phyloP scores from a whole-genome alignment of 1,139 yeast species.

The Debaryomyces nepalensis region DNA sequence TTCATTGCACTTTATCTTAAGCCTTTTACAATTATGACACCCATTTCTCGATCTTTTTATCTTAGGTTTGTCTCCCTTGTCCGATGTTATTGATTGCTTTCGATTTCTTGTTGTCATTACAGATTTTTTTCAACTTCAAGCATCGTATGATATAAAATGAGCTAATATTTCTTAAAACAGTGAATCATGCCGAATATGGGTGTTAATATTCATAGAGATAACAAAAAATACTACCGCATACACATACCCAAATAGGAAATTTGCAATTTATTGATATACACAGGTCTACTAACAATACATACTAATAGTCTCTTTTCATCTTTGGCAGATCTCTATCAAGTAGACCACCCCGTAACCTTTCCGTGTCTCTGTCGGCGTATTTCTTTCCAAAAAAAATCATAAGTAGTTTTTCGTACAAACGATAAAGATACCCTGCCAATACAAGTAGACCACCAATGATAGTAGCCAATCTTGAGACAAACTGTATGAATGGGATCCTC shows the following conservation, averaged over 20 bases:
- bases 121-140: background rate
- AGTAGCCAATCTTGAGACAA: slow-evolving; percentile 77
- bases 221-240: slow-evolving; percentile 12
- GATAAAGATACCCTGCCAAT: slow-evolving; percentile 53
- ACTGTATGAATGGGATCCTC: slow-evolving; percentile 76
- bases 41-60: slow-evolving; percentile 45
- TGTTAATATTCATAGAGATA: slow-evolving; percentile 1
- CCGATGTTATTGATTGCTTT: background rate
- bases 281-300: no score
- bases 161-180: background rate
- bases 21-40: slow-evolving; percentile 70
- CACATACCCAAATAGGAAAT: slow-evolving; percentile 14
- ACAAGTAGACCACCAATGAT: slow-evolving; percentile 75
- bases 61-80: slow-evolving; percentile 5
- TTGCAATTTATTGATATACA: background rate
- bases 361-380: slow-evolving; percentile 58
- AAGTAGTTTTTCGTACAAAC: slow-evolving; percentile 52
- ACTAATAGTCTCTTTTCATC: slow-evolving; percentile 1
- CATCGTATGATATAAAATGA: slow-evolving; percentile 4
- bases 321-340: slow-evolving; percentile 21
- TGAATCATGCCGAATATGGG: slow-evolving; percentile 4
- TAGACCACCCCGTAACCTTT: slow-evolving; percentile 48
- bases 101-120: slow-evolving; percentile 1
- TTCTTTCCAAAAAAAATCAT: slow-evolving; percentile 53
- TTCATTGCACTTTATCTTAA: slow-evolving; percentile 79